Evolutionary conservation across 495 filamentous ascomycete genomes (phyloP), one percentile per base, ranked within the genome.

Genomic region (Pyronema omphalodes): DNA sequence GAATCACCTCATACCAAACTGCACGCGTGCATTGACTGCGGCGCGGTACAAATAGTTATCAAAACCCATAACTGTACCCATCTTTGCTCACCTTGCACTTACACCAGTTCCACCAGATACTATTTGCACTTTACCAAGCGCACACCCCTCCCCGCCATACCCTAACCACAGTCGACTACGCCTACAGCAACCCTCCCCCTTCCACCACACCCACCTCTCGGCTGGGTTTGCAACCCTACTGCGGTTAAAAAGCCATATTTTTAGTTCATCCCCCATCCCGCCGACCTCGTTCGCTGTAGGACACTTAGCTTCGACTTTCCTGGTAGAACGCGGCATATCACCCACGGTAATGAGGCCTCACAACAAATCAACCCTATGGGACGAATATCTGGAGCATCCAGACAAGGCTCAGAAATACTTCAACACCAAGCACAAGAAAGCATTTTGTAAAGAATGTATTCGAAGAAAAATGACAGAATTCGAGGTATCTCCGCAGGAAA

Each of bases 371-470:
- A 44, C 52, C 39, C 52, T 54, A 1, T 54, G 52, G 52, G 52
- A 54, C 17, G 52, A 54, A 46, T 54, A 37, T 23, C 17, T 54
- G 8, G 52, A 54, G 52, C 52, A 54, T 23, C 35, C 9, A 9
- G 40, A 45, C 18, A 11, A 15, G 15, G 12, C 23, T 29, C 14
- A 44, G 29, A 44, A 46, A 15, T 45, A 45, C n/a, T 54, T 45
- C 52, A 54, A 54, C 52, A 54, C 52, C 7, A 54, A 54, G 29
- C 52, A 54, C 52, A 54, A 54, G 41, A 44, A 46, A 41, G 52
- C 52, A 7, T 54, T 45, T 29, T 54, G 52, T 41, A 23, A 19
- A 19, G 40, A 41, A 7, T 54, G 52, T 41, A 46, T 54, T 37
- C 14, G 9, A 8, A 35, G 19, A 29, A 19, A 19, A 11, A 19